Evolutionary conservation across 768 basidiomycete species (phyloP).

Genomic region (Galerina sulciceps): DNA sequence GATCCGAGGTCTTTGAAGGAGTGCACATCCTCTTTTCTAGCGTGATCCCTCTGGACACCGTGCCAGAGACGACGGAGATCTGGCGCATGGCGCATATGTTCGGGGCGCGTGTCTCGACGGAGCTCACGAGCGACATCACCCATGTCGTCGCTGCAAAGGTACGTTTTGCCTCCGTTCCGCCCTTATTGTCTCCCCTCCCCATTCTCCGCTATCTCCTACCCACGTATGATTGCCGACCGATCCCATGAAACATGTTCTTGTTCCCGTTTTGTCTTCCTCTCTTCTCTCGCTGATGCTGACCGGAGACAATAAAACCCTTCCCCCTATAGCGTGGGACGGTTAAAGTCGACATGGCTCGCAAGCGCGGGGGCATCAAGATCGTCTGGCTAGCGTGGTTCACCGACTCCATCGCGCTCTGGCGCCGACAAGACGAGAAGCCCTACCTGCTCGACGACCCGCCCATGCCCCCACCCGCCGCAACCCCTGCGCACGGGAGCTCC

Average conservation of each 20-base stretch:
- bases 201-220: neutral
- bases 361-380: slow-evolving; percentile 77
- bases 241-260: neutral
- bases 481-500: slow-evolving; percentile 19
- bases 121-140: slow-evolving; percentile 69
- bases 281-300: neutral
- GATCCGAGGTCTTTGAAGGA: slow-evolving; percentile 75
- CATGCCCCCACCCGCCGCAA: slow-evolving; percentile 18
- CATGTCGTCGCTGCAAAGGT: slow-evolving; percentile 95
- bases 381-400: slow-evolving; percentile 92
- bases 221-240: neutral
- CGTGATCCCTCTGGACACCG: slow-evolving; percentile 88
- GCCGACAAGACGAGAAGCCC: slow-evolving; percentile 73
- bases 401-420: slow-evolving; percentile 90
- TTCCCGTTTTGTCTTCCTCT: neutral
- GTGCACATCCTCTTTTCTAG: slow-evolving; percentile 91
- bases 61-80: slow-evolving; percentile 78
- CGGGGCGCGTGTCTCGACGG: slow-evolving; percentile 80
- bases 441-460: slow-evolving; percentile 74
- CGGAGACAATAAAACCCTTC: slow-evolving; percentile 9
- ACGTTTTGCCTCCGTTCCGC: slow-evolving; percentile 3
- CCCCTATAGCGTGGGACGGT: slow-evolving; percentile 78
- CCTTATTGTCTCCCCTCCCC: neutral
- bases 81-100: slow-evolving; percentile 89
- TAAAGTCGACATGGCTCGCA: slow-evolving; percentile 86